Evolutionary conservation across 495 filamentous ascomycete species (phyloP), one percentile per base, ranked within the genome.

Genomic region (Penicillium flavigenum): DNA sequence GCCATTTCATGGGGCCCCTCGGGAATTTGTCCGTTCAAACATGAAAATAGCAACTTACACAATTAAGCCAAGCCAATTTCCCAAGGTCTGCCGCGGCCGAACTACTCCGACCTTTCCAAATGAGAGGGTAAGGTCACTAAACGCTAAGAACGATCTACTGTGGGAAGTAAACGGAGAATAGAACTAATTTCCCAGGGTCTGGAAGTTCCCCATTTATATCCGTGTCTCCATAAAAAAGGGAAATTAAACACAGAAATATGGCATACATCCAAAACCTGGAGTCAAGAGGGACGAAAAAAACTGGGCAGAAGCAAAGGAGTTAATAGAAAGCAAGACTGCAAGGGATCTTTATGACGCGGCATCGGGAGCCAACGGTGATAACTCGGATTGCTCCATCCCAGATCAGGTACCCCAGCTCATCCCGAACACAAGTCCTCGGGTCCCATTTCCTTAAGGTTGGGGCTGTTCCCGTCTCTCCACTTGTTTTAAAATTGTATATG

Each of bases 401-500:
- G 22, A 34, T 56, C 32, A 56, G 32, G 44, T 39, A 47, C 43
- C 29, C 44, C 19, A 52, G 36, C 3, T 53, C 42, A 36, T 39
- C 31, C 54, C 51, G 31, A 47, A 32, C 36, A 24, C 26, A 57
- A 31, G 34, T 14, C 54, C 44, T 47, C 56, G 47, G 59, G 36
- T 36, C 26, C 59, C 59, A 57, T 39, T 39, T 17, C 36, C 42
- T 26, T 54, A 59, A 62, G 60, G 56, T 62, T 62, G 59, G 59
- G 58, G 47, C 58, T 61, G 55, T 58, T 58, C 41, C 48, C 56
- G 53, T 52, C 56, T 52, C 42, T 58, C 48, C 41, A 58, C 54
- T 39, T 17, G 5, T n/a, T 9, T 17, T n/a, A 17, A 38, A 38
- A 39, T 39, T 39, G n/a, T 39, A 39, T 36, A 36, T 0, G 0